Evolutionary conservation across 176 grass and related monocot species (phyloP), one percentile per base, ranked within the genome.

Genomic region (Leersia perrieri): DNA sequence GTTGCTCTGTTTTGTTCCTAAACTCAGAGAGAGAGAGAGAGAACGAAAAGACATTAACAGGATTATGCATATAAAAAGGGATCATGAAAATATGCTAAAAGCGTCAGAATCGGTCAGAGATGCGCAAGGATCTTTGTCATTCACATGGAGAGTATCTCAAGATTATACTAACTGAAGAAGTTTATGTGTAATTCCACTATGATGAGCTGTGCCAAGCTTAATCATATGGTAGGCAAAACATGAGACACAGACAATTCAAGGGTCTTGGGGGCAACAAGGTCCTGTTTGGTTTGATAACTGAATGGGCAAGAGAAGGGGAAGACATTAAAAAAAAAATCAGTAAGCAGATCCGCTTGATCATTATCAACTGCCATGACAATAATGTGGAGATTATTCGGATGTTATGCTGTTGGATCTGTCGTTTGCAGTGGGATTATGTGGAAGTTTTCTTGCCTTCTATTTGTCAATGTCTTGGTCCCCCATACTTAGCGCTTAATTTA

Each of bases 401-500:
- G 66, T 83, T 51, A 66, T 78, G 27, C 86, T 84, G 71, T 79
- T 80, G 20, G 27, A 28, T 80, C 70, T 89, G 87, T 85, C 82
- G 40, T 85, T 76, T 80, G 70, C 53, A 33, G 26, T 22, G 25
- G n/a, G 70, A 20, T 75, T 78, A 65, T 33, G 40, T 70, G 18
- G 31, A 49, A n/a, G 27, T 67, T 84, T 79, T 88, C 70, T 32
- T 80, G 39, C 70, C 41, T 69, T 80, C 51, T 75, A 69, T 84
- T 79, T 68, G 81, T 62, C 51, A 84, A 74, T 80, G 81, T 88
- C 63, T 63, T 84, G 81, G 81, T 70, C 75, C 77, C 87, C 63
- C 63, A 75, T 65, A 27, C 60, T 85, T 80, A 63, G 38, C 76
- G 49, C 20, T 53, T 53, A 53, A 53, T 53, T 66, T 80, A 75